Conservation (phyloP, 1,284 basidiomycete genomes). For the Fomitopsis palustris region DNA sequence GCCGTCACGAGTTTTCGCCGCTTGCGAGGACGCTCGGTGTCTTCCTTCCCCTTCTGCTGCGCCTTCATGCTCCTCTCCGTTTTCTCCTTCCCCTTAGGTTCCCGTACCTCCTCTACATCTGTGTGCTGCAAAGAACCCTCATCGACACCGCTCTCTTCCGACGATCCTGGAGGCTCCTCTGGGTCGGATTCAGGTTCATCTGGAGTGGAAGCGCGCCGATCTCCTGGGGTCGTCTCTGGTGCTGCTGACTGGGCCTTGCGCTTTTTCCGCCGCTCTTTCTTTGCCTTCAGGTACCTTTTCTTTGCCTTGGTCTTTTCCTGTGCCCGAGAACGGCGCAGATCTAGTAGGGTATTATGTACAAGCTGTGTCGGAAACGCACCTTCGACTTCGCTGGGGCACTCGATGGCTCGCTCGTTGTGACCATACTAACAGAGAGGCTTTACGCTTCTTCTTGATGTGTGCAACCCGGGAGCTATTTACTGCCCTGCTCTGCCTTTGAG, state of each 20-base stretch:
- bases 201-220: background rate
- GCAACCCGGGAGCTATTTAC: too few species aligned
- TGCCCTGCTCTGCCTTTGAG: background rate
- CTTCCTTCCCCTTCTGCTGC: background rate
- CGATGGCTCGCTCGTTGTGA: background rate
- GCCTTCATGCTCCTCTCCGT: conserved; percentile 22
- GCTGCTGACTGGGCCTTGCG: conserved; percentile 15
- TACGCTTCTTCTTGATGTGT: too few species aligned
- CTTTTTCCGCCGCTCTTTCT: conserved; percentile 31
- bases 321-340: background rate
- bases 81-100: conserved; percentile 20
- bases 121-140: background rate
- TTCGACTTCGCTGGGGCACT: conserved; percentile 9
- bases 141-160: conserved; percentile 8
- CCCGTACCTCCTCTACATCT: background rate
- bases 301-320: conserved; percentile 34
- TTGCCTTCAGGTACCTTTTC: conserved; percentile 34
- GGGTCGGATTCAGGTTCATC: conserved; percentile 3
- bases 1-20: conserved; percentile 33
- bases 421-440: too few species aligned
- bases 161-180: conserved; percentile 10
- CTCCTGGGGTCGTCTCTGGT: background rate
- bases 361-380: conserved; percentile 8
- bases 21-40: conserved; percentile 34
- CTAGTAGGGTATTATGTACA: background rate